Conservation (phyloP, 352 stramenopile species). For the Aphanomyces astaci region DNA sequence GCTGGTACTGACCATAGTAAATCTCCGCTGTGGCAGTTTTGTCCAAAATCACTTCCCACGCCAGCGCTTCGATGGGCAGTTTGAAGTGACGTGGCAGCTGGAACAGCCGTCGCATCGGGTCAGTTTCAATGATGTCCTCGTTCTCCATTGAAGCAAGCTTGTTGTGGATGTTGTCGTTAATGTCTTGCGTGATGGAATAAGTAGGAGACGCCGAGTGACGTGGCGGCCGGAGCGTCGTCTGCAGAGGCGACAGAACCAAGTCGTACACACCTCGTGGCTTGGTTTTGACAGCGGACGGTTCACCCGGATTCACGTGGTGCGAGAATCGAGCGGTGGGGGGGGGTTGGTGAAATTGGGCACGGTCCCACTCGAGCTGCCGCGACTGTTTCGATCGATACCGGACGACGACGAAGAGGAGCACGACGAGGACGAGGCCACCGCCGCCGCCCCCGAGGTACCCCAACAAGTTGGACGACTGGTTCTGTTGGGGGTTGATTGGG, state of each 20-base stretch:
- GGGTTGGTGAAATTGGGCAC: not conserved
- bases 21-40: not conserved
- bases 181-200: not conserved
- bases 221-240: not conserved
- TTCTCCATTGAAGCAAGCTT: not conserved
- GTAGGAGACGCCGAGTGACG: not conserved
- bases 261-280: not conserved
- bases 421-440: not conserved
- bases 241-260: not conserved
- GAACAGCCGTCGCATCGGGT: not conserved
- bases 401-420: not conserved
- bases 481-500: no score
- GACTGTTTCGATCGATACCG: not conserved
- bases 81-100: not conserved
- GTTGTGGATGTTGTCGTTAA: not conserved
- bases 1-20: slow-evolving; percentile 13
- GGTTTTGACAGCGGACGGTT: not conserved
- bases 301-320: not conserved
- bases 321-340: no score
- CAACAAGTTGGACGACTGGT: not conserved
- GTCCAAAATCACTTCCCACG: not conserved
- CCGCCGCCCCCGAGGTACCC: not conserved
- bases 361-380: not conserved
- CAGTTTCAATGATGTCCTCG: not conserved
- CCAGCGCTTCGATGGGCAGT: not conserved